These are phyloP conservation scores for Chrysopogon serrulatus DNA, from an alignment of 176 grass and related monocot genomes.

Conservation along the genomic window DNA sequence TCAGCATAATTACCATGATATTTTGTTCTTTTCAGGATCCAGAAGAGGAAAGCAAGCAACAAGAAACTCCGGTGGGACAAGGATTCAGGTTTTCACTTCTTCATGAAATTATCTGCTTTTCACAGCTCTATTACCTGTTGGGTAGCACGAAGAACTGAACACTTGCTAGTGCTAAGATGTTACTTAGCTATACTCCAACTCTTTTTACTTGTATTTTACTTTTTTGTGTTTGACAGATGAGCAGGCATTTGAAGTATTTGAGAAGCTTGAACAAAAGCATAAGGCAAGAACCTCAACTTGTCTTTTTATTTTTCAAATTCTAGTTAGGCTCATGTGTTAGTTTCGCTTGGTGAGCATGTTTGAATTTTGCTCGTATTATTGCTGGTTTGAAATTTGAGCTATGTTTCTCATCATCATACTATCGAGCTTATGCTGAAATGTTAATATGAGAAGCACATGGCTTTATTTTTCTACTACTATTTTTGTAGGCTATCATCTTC, in stretches of 20 bases:
- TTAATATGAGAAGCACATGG: not conserved
- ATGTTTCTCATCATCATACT: not conserved
- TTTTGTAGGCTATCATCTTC: not conserved
- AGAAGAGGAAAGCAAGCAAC: conserved; percentile 27
- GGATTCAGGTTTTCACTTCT: conserved; percentile 34
- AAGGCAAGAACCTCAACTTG: conserved; percentile 21
- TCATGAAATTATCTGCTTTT: not conserved
- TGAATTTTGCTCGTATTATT: not conserved
- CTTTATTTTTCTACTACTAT: not conserved
- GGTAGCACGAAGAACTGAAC: not conserved
- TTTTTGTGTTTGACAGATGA: conserved; percentile 23
- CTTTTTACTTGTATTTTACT: not conserved
- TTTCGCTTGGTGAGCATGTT: not conserved
- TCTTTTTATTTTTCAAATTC: not conserved
- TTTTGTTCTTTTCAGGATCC: conserved; percentile 34
- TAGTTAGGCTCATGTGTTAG: not conserved
- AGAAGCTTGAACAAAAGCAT: conserved; percentile 40
- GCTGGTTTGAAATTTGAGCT: not conserved
- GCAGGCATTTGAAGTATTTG: conserved; percentile 27
- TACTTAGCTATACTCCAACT: not conserved
- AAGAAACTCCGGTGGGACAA: conserved; percentile 71
- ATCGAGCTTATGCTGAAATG: not conserved
- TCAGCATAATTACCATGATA: not conserved
- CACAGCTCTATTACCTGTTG: not conserved
- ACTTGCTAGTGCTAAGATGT: not conserved